Percentiles rank a stretch among this genome's conserved stretches.
Conservation (phyloP, 371 early-diverging fungal genomes). For the Mucor lusitanicus region DNA sequence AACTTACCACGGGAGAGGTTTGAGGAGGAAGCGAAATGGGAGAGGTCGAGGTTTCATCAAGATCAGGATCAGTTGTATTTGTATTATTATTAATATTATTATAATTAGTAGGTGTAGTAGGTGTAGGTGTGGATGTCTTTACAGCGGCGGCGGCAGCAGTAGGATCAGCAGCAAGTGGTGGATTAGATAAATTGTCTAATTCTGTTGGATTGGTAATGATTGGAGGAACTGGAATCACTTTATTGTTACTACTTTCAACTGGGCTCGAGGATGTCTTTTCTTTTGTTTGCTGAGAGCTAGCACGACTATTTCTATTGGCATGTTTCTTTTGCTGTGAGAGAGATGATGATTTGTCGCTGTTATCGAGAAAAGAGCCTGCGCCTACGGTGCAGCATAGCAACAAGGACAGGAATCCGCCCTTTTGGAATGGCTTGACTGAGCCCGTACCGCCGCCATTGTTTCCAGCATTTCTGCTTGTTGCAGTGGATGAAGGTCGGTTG, state of each 20-base stretch:
- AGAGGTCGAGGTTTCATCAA: conserved; percentile 6
- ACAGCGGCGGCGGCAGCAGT: background rate
- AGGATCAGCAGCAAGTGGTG: background rate
- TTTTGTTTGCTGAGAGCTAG: conserved; percentile 12
- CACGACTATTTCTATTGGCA: conserved; percentile 11
- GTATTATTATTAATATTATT: conserved; percentile 4
- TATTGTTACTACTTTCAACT: background rate
- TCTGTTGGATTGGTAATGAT: conserved; percentile 17
- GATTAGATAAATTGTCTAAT: conserved; percentile 8
- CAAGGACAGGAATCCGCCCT: conserved; percentile 34
- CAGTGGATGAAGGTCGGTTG: conserved; percentile 15
- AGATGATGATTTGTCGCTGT: conserved; percentile 32
- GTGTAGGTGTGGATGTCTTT: background rate
- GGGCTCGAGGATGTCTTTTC: background rate
- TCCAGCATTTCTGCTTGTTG: conserved; percentile 5
- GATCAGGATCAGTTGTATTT: background rate
- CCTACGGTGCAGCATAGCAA: conserved; percentile 35
- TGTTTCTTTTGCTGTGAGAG: conserved; percentile 15
- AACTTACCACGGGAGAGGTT: conserved; percentile 21
- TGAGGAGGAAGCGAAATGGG: conserved; percentile 21
- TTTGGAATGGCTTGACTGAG: conserved; percentile 29
- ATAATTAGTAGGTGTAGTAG: background rate
- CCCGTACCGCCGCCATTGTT: background rate
- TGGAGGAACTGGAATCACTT: conserved; percentile 2
- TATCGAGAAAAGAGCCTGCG: conserved; percentile 34